These are phyloP conservation scores for Penicillium daleae DNA, from an alignment of 495 filamentous ascomycete genomes.

Conservation along the genomic window DNA sequence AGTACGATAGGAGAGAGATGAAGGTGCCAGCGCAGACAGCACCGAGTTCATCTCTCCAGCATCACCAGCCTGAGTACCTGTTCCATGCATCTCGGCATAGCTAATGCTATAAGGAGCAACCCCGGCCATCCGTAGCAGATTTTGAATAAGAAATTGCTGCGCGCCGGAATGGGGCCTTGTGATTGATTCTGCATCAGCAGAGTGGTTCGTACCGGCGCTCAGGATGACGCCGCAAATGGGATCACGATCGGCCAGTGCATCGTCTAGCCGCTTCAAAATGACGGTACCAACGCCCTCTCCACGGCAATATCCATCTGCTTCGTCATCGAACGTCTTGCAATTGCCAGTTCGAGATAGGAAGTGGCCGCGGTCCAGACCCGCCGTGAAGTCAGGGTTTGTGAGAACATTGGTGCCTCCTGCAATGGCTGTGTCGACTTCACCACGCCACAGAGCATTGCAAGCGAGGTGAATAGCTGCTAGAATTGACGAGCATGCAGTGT, in stretches of 20 bases:
- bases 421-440: slow-evolving; percentile 72
- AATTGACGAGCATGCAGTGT: slow-evolving; percentile 32
- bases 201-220: slow-evolving; percentile 46
- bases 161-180: slow-evolving; percentile 53
- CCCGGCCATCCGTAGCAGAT: slow-evolving; percentile 46
- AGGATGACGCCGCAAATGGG: slow-evolving; percentile 49
- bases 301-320: slow-evolving; percentile 74
- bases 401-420: slow-evolving; percentile 71
- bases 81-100: slow-evolving; percentile 57
- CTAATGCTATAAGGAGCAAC: slow-evolving; percentile 53
- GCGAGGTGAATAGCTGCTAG: slow-evolving; percentile 65
- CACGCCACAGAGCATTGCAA: slow-evolving; percentile 66
- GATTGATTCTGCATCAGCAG: slow-evolving; percentile 47
- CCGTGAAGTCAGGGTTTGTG: slow-evolving; percentile 72
- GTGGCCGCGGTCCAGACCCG: slow-evolving; percentile 68
- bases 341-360: slow-evolving; percentile 69
- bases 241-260: slow-evolving; percentile 53
- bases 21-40: slow-evolving; percentile 27
- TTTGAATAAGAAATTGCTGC: slow-evolving; percentile 48
- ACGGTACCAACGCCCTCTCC: slow-evolving; percentile 50
- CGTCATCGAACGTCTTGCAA: slow-evolving; percentile 71
- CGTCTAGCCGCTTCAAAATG: slow-evolving; percentile 49
- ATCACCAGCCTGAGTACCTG: slow-evolving; percentile 51
- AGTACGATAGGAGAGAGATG: slow-evolving; percentile 21
- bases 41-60: slow-evolving; percentile 30